Base-by-base conservation (phyloP, 2,329 filamentous ascomycete species). In the Phaeosphaeriaceae sp. region DNA sequence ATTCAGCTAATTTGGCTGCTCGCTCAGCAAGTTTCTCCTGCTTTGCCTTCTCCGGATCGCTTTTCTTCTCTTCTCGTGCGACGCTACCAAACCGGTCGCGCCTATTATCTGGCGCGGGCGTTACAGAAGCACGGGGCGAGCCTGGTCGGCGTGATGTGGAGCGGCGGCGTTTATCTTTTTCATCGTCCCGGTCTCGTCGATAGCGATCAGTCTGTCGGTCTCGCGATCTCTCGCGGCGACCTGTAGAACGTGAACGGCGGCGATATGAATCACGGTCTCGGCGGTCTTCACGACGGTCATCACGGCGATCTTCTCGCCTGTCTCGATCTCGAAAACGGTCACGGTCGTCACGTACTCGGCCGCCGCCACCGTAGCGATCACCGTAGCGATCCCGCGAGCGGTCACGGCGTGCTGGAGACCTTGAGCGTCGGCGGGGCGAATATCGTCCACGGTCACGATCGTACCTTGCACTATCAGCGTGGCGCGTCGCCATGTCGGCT, bases 381-480 rank as follows among this genome's bases (percentile, higher is more conserved):
- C 79, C 68, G 68, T 63, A 54, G 41, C 68, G 58, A 42, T 57
- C 50, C 37, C 51, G 52, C 36, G 47, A 54, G 42, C 50, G 42
- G 42, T 51, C 58, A 34, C 54, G 51, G 38, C 50, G 61, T 72
- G 86, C 83, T 66, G 73, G 68, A 63, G 84, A 88, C 66, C 85
- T 80, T 61, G 85, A 87, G 66, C 55, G 53, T 46, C 64, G 61
- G 59, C 64, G 64, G 57, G 62, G 62, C 46, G 60, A 56, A 51
- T 68, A 81, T 74, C 61, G 61, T 56, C 80, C 59, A 37, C 56
- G 58, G 48, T 66, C 59, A 50, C 68, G 66, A 50, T 71, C 67
- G 59, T 68, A 84, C 78, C 85, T 88, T 78, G 85, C 87, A 70
- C 86, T 85, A 76, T 89, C 87, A 82, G 88, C 91, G 85, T 80